These are phyloP conservation scores for Aspergillus spinulosporus DNA, from an alignment of 2,329 filamentous ascomycete species.

Conservation along the genomic window DNA sequence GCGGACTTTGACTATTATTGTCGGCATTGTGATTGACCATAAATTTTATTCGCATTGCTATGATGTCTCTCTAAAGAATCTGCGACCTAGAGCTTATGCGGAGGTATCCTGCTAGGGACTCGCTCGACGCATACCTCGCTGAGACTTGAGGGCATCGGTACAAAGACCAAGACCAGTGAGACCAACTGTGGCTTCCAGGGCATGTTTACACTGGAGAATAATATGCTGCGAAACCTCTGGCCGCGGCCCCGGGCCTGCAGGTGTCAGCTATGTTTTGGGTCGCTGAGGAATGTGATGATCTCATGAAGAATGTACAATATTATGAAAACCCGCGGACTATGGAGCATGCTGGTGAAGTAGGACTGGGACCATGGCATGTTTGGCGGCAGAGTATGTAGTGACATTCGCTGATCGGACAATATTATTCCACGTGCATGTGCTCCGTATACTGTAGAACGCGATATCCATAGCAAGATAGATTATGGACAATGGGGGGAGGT, in stretches of 20 bases:
- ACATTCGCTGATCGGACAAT: background rate
- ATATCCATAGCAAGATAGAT: background rate
- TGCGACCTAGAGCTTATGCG: background rate
- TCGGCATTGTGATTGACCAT: too few species aligned
- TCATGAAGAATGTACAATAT: background rate
- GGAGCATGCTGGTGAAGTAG: background rate
- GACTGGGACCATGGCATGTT: too few species aligned
- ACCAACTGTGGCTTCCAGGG: background rate
- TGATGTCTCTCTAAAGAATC: background rate
- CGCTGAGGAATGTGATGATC: background rate
- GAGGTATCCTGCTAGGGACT: background rate
- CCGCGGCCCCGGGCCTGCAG: background rate
- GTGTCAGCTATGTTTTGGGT: conserved; percentile 2
- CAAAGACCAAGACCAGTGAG: background rate
- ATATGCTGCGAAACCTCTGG: too few species aligned
- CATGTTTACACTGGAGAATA: background rate
- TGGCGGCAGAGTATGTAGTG: too few species aligned
- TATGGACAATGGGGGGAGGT: too few species aligned
- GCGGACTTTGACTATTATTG: background rate
- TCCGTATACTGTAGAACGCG: too few species aligned
- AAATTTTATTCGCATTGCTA: background rate
- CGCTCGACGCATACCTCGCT: background rate
- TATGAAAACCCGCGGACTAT: background rate
- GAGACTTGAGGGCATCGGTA: background rate
- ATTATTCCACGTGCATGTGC: background rate